These are phyloP conservation scores for Cubamyces lactineus DNA, from an alignment of 768 basidiomycete species.

Conservation along the genomic window DNA sequence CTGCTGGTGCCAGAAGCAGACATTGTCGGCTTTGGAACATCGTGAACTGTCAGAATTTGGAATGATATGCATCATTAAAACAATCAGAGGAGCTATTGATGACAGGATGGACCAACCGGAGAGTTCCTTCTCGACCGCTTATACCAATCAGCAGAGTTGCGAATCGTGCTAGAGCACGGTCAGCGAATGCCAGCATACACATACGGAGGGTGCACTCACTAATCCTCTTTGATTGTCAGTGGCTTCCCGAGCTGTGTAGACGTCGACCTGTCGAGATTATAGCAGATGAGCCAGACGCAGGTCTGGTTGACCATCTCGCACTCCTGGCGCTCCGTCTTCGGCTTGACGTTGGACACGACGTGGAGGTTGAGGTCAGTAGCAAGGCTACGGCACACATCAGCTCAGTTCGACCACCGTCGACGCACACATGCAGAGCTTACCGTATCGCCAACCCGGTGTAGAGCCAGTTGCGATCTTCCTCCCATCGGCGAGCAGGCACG, in stretches of 20 bases:
- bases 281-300: slow-evolving; percentile 91
- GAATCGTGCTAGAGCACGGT: slow-evolving; percentile 52
- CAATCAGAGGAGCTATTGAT: not conserved
- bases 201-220: slow-evolving; percentile 43
- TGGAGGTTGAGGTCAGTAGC: slow-evolving; percentile 92
- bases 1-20: too few relatives aligned
- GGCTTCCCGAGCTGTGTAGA: slow-evolving; percentile 91
- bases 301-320: slow-evolving; percentile 84
- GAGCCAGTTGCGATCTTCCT: slow-evolving; percentile 89
- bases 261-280: slow-evolving; percentile 84
- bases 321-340: slow-evolving; percentile 73
- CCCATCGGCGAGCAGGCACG: slow-evolving; percentile 82
- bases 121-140: slow-evolving; percentile 65
- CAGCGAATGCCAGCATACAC: not conserved
- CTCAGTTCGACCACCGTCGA: too few relatives aligned
- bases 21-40: too few relatives aligned
- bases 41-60: too few relatives aligned
- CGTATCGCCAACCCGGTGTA: slow-evolving; percentile 88
- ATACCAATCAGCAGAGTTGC: slow-evolving; percentile 77
- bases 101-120: slow-evolving; percentile 42
- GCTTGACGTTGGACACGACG: slow-evolving; percentile 71
- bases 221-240: slow-evolving; percentile 85
- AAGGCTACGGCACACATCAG: slow-evolving; percentile 51
- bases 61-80: not conserved
- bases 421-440: slow-evolving; percentile 36